These are phyloP conservation scores for Boletus mariae DNA, from an alignment of 1,284 basidiomycete species.

Conservation along the genomic window DNA sequence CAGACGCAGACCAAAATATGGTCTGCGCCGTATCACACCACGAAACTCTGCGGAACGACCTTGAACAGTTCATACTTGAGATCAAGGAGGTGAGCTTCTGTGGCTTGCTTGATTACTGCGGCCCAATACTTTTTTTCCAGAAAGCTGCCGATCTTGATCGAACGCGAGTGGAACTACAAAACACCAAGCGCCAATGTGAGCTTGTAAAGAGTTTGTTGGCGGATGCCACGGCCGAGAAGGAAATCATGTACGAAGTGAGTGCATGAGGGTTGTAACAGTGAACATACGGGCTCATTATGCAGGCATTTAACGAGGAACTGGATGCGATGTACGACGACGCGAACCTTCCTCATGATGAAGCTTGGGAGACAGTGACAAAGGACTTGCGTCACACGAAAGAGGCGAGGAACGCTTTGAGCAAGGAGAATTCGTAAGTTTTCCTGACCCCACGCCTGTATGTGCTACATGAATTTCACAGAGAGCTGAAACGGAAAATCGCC, in stretches of 20 bases:
- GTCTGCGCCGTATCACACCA: constrained; percentile 49
- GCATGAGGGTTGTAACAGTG: not conserved
- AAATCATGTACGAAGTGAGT: constrained; percentile 85
- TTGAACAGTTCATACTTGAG: constrained; percentile 47
- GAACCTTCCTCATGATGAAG: constrained; percentile 73
- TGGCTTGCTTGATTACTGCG: not conserved
- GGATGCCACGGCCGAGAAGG: constrained; percentile 80
- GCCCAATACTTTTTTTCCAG: constrained; percentile 33
- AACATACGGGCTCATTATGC: constrained; percentile 10
- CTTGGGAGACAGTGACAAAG: constrained; percentile 67
- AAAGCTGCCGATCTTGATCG: constrained; percentile 56
- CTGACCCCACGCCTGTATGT: not conserved
- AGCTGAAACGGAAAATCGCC: constrained; percentile 66
- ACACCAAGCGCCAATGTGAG: constrained; percentile 69
- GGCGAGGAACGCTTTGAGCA: constrained; percentile 62
- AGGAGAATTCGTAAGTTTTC: constrained; percentile 72
- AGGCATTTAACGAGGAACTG: constrained; percentile 92
- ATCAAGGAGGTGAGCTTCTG: constrained; percentile 51
- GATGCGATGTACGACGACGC: constrained; percentile 84
- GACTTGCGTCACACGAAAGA: constrained; percentile 76
- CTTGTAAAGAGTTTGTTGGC: constrained; percentile 71
- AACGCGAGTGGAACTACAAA: constrained; percentile 61
- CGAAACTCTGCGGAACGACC: constrained; percentile 46
- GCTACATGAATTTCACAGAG: constrained; percentile 38
- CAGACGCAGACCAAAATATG: constrained; percentile 57